These are phyloP conservation scores for Paspalum vaginatum DNA, from an alignment of 176 grass and related monocot species.

Conservation along the genomic window DNA sequence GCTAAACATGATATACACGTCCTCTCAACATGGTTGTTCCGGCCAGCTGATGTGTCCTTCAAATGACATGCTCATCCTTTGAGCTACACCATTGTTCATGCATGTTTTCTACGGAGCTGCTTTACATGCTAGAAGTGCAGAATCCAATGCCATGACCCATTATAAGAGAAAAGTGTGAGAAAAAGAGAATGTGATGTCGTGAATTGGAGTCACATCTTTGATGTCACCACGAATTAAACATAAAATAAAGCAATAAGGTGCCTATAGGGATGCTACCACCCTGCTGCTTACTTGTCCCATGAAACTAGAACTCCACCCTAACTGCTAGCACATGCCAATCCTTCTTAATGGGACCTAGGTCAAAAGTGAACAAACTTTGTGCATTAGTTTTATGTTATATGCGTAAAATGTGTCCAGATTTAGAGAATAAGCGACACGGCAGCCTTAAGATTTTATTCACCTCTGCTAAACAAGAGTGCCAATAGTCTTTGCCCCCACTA, in stretches of 20 bases:
- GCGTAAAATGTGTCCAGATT: slow-evolving; percentile 47
- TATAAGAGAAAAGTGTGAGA: slow-evolving; percentile 2
- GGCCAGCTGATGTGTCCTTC: neutral
- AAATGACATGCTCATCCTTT: neutral
- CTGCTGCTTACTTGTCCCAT: slow-evolving; percentile 21
- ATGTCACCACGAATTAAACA: slow-evolving; percentile 34
- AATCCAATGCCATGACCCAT: slow-evolving; percentile 47
- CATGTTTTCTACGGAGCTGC: slow-evolving; percentile 12
- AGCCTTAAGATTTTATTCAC: slow-evolving; percentile 59
- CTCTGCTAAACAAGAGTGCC: slow-evolving; percentile 37
- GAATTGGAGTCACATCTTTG: slow-evolving; percentile 46
- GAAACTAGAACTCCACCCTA: slow-evolving; percentile 40
- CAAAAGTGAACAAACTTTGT: slow-evolving; percentile 53
- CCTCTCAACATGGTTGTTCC: neutral
- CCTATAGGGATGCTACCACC: slow-evolving; percentile 19
- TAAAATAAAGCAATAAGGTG: slow-evolving; percentile 32
- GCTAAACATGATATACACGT: neutral
- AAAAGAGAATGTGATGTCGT: slow-evolving; percentile 43
- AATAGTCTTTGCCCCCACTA: slow-evolving; percentile 34
- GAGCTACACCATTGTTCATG: neutral
- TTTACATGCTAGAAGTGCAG: slow-evolving; percentile 28
- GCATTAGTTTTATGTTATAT: neutral
- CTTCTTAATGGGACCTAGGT: slow-evolving; percentile 48
- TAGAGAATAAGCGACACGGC: slow-evolving; percentile 47
- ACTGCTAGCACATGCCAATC: slow-evolving; percentile 26